These are phyloP conservation scores for Epichloe aotearoae DNA, from an alignment of 2,329 filamentous ascomycete genomes.

Conservation along the genomic window DNA sequence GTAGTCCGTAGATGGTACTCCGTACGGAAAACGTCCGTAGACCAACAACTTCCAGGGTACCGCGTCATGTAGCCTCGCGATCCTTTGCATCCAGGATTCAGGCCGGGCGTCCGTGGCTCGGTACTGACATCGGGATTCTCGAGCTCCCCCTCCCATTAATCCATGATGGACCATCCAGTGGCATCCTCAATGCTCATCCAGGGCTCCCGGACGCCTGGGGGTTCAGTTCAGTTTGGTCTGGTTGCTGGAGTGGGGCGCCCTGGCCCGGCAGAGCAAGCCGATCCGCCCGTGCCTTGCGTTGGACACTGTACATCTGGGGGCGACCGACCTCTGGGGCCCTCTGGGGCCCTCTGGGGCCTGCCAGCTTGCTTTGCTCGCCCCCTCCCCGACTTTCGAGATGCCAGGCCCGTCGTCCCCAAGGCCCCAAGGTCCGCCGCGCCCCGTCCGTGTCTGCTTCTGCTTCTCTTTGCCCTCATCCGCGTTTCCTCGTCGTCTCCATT, in stretches of 20 bases:
- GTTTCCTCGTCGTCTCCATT: neutral
- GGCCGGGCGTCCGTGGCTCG: no score
- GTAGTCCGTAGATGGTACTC: no score
- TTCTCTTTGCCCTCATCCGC: conserved; percentile 3
- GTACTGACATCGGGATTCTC: no score
- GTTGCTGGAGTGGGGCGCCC: neutral
- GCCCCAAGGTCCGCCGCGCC: conserved; percentile 5
- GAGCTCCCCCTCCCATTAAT: no score
- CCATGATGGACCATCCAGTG: no score
- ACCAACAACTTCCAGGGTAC: no score
- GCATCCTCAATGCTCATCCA: no score
- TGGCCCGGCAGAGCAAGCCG: conserved; percentile 4
- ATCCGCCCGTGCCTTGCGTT: conserved; percentile 7
- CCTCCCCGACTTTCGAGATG: conserved; percentile 5
- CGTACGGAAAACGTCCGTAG: no score
- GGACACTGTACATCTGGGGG: neutral
- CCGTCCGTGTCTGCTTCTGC: conserved; percentile 7
- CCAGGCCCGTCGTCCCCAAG: neutral
- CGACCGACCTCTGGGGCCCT: neutral
- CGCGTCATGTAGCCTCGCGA: no score
- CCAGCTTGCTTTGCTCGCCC: neutral
- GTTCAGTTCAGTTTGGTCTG: neutral
- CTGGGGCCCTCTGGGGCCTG: neutral
- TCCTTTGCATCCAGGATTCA: no score
- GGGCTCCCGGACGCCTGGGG: neutral